These are phyloP conservation scores for Drosera spatulata DNA, from an alignment of 179 eudicot genomes.

Conservation along the genomic window DNA sequence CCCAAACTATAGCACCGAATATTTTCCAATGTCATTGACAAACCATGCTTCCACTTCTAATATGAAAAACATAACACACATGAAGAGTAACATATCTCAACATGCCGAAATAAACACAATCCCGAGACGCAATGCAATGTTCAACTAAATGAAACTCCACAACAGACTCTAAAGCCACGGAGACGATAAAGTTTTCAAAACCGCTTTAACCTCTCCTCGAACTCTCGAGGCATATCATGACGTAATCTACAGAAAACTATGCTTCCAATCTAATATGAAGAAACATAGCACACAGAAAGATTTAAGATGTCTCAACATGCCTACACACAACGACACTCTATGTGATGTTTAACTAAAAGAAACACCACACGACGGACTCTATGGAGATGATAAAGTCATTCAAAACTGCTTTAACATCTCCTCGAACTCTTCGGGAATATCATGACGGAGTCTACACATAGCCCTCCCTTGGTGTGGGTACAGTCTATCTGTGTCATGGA, in stretches of 20 bases:
- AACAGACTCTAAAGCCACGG: background rate
- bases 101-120: too few species aligned
- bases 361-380: too few species aligned
- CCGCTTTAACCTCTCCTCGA: constrained; percentile 46
- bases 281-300: too few species aligned
- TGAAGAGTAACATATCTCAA: too few species aligned
- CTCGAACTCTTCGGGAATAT: constrained; percentile 38
- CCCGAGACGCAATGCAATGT: too few species aligned
- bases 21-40: too few species aligned
- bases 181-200: constrained; percentile 24
- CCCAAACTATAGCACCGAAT: too few species aligned
- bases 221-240: constrained; percentile 39
- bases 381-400: constrained; percentile 9
- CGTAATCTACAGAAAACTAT: constrained; percentile 68
- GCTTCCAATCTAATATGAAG: constrained; percentile 20
- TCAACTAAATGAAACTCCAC: too few species aligned
- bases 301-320: too few species aligned
- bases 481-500: constrained; percentile 88
- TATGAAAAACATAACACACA: too few species aligned
- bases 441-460: constrained; percentile 62
- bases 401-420: constrained; percentile 56
- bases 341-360: too few species aligned
- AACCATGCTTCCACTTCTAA: constrained; percentile 42
- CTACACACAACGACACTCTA: too few species aligned
- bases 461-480: constrained; percentile 88